These are phyloP conservation scores for Capsella bursapastoris DNA, from an alignment of 345 rosid species.

Conservation along the genomic window DNA sequence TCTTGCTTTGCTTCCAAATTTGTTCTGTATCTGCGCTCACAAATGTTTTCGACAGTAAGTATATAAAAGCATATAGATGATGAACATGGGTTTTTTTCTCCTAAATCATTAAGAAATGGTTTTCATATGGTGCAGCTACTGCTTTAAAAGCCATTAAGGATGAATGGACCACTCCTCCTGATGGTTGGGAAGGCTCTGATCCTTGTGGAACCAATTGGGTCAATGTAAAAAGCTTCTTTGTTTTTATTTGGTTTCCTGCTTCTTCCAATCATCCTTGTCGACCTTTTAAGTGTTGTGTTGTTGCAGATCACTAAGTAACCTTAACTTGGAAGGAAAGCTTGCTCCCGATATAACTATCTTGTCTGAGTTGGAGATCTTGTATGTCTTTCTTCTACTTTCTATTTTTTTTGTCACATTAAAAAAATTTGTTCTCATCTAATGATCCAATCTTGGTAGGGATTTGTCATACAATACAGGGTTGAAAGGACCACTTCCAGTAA, in stretches of 20 bases:
- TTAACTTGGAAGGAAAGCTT: constrained; percentile 58
- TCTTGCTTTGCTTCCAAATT: constrained; percentile 19
- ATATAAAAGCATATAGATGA: background rate
- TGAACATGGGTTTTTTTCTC: background rate
- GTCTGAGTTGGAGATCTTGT: constrained; percentile 60
- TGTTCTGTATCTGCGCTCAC: background rate
- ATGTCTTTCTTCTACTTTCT: constrained; percentile 36
- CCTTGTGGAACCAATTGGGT: constrained; percentile 10
- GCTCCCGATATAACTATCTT: constrained; percentile 53
- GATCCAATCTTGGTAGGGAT: constrained; percentile 56
- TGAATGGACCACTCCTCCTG: background rate
- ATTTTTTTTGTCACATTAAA: background rate
- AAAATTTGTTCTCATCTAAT: constrained; percentile 27
- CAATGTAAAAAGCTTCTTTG: background rate
- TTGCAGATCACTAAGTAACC: constrained; percentile 60
- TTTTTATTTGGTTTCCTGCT: too few species aligned
- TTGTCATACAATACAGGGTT: constrained; percentile 59
- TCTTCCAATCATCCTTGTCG: too few species aligned
- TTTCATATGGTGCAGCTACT: background rate
- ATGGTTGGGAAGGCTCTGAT: background rate
- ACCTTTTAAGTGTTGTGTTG: background rate
- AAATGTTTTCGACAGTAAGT: background rate
- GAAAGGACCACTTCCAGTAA: constrained; percentile 61
- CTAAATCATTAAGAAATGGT: too few species aligned
- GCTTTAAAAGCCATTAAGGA: background rate